A percentile compares a stretch with the other conserved stretches of the same genome.
Conservation (phyloP, 2,329 filamentous ascomycete species). For the Fusarium continuum region DNA sequence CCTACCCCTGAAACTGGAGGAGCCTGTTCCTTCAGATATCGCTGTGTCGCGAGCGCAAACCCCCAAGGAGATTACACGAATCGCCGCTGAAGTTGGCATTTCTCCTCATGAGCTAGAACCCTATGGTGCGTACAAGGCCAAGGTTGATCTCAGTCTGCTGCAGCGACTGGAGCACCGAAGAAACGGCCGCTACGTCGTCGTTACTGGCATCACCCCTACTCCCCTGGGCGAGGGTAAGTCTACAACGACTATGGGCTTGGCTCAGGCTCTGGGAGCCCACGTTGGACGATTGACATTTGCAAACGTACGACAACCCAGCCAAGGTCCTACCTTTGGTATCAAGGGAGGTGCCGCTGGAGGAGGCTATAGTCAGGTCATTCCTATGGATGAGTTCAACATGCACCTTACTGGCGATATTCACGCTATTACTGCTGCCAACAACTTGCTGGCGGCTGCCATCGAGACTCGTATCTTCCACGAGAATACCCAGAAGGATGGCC, state of each 20-base stretch:
- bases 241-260: constrained; percentile 94
- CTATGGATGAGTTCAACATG: constrained; percentile 99
- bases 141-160: constrained; percentile 84
- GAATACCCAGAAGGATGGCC: constrained; percentile 88
- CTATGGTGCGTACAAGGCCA: constrained; percentile 95
- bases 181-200: constrained; percentile 90
- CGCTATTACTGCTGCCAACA: constrained; percentile 96
- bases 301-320: constrained; percentile 95
- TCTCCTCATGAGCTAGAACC: constrained; percentile 89
- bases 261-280: constrained; percentile 90
- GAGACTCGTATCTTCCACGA: constrained; percentile 99
- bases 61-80: constrained; percentile 87
- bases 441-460: constrained; percentile 93
- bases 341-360: constrained; percentile 97
- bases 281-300: constrained; percentile 89
- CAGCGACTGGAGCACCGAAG: constrained; percentile 86
- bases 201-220: constrained; percentile 96
- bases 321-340: constrained; percentile 98
- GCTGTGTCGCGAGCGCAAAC: constrained; percentile 87
- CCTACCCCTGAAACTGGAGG: constrained; percentile 80
- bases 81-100: constrained; percentile 90
- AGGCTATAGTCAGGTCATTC: constrained; percentile 98
- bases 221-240: constrained; percentile 98
- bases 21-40: constrained; percentile 94
- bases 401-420: constrained; percentile 98